Evolutionary conservation across 2,329 filamentous ascomycete genomes (phyloP).

Genomic region (Chalaropsis ovoidea): DNA sequence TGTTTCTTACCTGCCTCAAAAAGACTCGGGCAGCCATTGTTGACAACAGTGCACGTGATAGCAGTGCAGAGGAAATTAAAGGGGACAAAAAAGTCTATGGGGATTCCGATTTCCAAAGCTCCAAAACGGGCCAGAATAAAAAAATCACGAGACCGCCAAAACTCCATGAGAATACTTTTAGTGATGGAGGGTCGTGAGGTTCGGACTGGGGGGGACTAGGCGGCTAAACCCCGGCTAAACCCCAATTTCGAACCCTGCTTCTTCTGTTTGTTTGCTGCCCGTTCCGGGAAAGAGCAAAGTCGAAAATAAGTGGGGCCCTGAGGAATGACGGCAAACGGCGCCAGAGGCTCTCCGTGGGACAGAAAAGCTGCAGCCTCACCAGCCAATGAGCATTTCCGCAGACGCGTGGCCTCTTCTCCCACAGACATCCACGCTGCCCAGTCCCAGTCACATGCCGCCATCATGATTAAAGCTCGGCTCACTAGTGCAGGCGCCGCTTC

Average conservation of each 20-base stretch:
- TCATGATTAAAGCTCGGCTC: constrained; percentile 26
- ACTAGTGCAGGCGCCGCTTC: constrained; percentile 11
- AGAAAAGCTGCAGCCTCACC: not conserved
- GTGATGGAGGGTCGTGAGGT: constrained; percentile 15
- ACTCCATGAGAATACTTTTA: constrained; percentile 25
- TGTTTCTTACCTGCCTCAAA: constrained; percentile 44
- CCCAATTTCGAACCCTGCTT: not conserved
- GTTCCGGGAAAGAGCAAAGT: constrained; percentile 15
- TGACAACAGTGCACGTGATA: constrained; percentile 28
- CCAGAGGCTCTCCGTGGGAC: not conserved
- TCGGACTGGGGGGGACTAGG: constrained; percentile 14
- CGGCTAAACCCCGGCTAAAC: constrained; percentile 25
- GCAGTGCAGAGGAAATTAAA: not conserved
- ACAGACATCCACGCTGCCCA: not conserved
- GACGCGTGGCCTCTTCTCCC: not conserved
- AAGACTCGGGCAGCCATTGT: constrained; percentile 53
- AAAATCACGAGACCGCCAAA: constrained; percentile 16
- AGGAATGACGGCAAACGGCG: not conserved
- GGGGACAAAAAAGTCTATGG: constrained; percentile 23
- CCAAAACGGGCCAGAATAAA: constrained; percentile 17
- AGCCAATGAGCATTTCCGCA: not conserved
- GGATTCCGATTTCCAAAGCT: constrained; percentile 18
- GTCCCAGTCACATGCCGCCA: constrained; percentile 10
- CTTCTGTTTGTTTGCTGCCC: constrained; percentile 5
- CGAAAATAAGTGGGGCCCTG: constrained; percentile 14